These are phyloP conservation scores for Fusarium sublunatum DNA, from an alignment of 2,329 filamentous ascomycete genomes.

Conservation along the genomic window DNA sequence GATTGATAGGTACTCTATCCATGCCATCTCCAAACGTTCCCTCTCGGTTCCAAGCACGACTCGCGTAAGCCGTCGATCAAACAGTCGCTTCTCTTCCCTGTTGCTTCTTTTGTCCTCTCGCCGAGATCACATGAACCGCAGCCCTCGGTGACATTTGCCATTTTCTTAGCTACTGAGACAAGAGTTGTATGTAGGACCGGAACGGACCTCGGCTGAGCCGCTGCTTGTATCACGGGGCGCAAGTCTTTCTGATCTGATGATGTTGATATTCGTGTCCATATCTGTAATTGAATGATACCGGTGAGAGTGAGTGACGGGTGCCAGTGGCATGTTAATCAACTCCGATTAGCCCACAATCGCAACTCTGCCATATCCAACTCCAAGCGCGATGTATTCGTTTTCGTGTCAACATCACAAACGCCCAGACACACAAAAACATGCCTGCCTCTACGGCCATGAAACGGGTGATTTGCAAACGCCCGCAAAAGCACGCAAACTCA, in stretches of 20 bases:
- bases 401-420: slow-evolving; percentile 9
- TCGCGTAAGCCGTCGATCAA: slow-evolving; percentile 10
- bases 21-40: background rate
- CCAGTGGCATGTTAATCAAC: slow-evolving; percentile 35
- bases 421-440: background rate
- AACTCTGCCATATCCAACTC: background rate
- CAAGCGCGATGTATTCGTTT: slow-evolving; percentile 18
- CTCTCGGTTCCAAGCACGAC: background rate
- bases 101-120: slow-evolving; percentile 21
- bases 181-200: slow-evolving; percentile 9
- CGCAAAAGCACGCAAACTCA: slow-evolving; percentile 8
- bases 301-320: no score
- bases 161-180: slow-evolving; percentile 21
- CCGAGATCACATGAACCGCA: slow-evolving; percentile 1
- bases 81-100: slow-evolving; percentile 8
- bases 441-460: slow-evolving; percentile 13
- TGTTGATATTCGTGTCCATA: background rate
- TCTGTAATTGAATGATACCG: background rate
- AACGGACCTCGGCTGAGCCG: slow-evolving; percentile 30
- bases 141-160: slow-evolving; percentile 1
- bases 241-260: background rate
- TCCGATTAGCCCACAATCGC: slow-evolving; percentile 24
- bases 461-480: slow-evolving; percentile 17
- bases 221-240: slow-evolving; percentile 23
- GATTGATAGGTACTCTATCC: slow-evolving; percentile 15